phyloP scores from a whole-genome alignment of 805 yeast species.

The Starmerella sirachaensis region DNA sequence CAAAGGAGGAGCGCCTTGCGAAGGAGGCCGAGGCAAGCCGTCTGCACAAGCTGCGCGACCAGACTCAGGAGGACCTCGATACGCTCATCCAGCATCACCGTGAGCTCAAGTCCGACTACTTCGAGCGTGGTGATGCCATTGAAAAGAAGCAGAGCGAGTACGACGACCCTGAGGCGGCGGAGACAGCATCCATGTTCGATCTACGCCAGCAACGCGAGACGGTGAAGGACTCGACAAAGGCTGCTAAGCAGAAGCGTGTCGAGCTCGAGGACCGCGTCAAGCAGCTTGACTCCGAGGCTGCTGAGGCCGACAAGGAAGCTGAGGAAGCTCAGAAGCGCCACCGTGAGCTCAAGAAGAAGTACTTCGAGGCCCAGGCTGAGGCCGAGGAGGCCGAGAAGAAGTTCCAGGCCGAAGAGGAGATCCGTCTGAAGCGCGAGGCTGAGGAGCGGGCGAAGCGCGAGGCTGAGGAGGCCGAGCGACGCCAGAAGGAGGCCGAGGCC shows the following conservation, averaged over 20 bases:
- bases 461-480: conserved; percentile 14
- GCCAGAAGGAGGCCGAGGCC: conserved; percentile 15
- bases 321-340: conserved; percentile 27
- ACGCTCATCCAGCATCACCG: conserved; percentile 20
- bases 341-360: conserved; percentile 25
- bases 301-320: conserved; percentile 20
- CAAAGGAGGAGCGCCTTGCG: conserved; percentile 18
- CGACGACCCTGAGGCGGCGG: conserved; percentile 22
- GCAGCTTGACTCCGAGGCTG: conserved; percentile 15
- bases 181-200: conserved; percentile 26
- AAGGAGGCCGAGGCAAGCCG: conserved; percentile 15
- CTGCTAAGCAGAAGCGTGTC: conserved; percentile 14
- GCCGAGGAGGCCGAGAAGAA: conserved; percentile 21
- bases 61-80: conserved; percentile 22
- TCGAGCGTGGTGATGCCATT: conserved; percentile 16
- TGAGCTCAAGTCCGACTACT: conserved; percentile 21
- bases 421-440: conserved; percentile 19
- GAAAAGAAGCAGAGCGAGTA: conserved; percentile 24
- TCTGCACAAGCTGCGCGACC: conserved; percentile 14
- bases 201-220: conserved; percentile 43
- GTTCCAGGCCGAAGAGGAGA: conserved; percentile 19
- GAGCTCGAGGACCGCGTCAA: conserved; percentile 13
- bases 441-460: conserved; percentile 17
- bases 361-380: conserved; percentile 23
- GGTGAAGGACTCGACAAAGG: conserved; percentile 17